phyloP scores from a whole-genome alignment of 1,284 basidiomycete species.

The Microbotryomycetes sp. region DNA sequence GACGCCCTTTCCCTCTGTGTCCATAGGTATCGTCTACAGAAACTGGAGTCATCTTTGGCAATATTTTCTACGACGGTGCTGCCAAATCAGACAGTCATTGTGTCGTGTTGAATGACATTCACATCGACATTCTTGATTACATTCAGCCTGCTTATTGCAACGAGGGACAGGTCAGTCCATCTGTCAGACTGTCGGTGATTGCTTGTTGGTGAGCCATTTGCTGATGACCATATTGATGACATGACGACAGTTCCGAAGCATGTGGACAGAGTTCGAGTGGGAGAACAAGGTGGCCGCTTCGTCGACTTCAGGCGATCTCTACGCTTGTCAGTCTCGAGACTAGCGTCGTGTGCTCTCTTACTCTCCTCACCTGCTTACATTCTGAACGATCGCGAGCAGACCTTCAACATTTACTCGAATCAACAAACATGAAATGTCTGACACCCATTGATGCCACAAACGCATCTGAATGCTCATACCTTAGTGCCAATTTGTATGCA shows the following conservation, averaged over 20 bases:
- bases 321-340: conserved; percentile 24
- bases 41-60: conserved; percentile 96
- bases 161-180: conserved; percentile 72
- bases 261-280: conserved; percentile 99
- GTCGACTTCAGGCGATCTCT: conserved; percentile 58
- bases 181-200: too few species aligned
- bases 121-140: conserved; percentile 99
- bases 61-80: conserved; percentile 85
- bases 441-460: conserved; percentile 81
- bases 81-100: conserved; percentile 55
- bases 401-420: conserved; percentile 81
- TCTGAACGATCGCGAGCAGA: conserved; percentile 40
- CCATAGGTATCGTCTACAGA: conserved; percentile 79
- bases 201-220: conserved; percentile 3
- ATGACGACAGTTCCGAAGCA: conserved; percentile 68
- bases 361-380: not conserved
- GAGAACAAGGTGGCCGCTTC: conserved; percentile 80
- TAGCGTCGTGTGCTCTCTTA: too few species aligned
- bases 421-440: conserved; percentile 93
- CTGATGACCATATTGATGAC: conserved; percentile 5
- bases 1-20: not conserved
- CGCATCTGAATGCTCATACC: conserved; percentile 63
- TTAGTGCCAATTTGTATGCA: conserved; percentile 90
- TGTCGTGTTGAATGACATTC: conserved; percentile 90
- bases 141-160: conserved; percentile 96